Evolutionary conservation across 768 basidiomycete species (phyloP).

Genomic region (Leucosporidium creatinivorum): DNA sequence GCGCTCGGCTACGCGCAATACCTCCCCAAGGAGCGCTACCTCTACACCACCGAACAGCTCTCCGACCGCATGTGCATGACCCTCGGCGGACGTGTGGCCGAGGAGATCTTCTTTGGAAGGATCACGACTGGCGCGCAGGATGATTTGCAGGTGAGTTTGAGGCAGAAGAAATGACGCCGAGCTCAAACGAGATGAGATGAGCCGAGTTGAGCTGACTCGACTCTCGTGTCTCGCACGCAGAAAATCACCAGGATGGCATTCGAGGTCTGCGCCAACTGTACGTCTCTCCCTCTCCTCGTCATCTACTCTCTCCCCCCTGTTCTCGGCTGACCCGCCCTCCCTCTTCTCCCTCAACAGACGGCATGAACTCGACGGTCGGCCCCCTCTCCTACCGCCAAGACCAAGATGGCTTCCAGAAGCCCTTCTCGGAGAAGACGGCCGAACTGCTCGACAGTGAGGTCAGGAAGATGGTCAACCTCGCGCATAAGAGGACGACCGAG

Average conservation of each 20-base stretch:
- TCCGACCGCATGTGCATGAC: slow-evolving; percentile 97
- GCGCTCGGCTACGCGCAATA: slow-evolving; percentile 92
- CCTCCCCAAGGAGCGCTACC: slow-evolving; percentile 88
- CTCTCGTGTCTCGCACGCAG: background rate
- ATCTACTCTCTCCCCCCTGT: too few relatives aligned
- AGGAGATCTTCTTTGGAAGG: slow-evolving; percentile 91
- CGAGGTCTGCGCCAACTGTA: slow-evolving; percentile 47
- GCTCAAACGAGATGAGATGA: too few relatives aligned
- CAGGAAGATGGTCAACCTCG: slow-evolving; percentile 86
- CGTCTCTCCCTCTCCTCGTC: slow-evolving; percentile 36
- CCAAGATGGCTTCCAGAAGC: slow-evolving; percentile 87
- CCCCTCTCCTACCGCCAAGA: slow-evolving; percentile 92
- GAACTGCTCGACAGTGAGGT: slow-evolving; percentile 88
- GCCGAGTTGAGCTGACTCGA: background rate
- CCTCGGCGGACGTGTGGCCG: slow-evolving; percentile 90
- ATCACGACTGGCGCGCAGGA: slow-evolving; percentile 99
- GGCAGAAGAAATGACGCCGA: background rate
- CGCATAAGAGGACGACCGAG: slow-evolving; percentile 73
- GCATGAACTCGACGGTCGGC: slow-evolving; percentile 90
- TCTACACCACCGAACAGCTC: slow-evolving; percentile 91
- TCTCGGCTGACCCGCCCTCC: slow-evolving; percentile 37
- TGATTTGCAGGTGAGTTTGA: slow-evolving; percentile 58
- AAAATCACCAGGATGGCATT: slow-evolving; percentile 98
- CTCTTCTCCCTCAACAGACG: slow-evolving; percentile 70
- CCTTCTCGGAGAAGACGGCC: slow-evolving; percentile 94